Base-by-base conservation (phyloP, 768 basidiomycete genomes). In the Pluteus cervinus region DNA sequence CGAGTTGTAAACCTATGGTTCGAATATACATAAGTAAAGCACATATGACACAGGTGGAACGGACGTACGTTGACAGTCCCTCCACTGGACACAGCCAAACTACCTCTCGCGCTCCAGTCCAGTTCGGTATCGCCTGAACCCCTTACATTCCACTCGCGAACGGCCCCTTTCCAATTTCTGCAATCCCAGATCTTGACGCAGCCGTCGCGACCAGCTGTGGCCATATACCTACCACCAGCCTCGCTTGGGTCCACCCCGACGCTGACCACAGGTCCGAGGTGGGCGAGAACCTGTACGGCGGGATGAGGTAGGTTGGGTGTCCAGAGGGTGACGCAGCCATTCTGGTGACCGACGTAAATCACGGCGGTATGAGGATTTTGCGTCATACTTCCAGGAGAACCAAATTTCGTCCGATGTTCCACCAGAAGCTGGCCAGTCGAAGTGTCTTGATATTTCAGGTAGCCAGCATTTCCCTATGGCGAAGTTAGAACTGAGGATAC, bases 131-230 rank as follows among this genome's bases (percentile, higher is more conserved):
- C 76, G 3, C 71, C 59, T 1, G 77, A 79, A 5, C 84, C 80
- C 38, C 88, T 66, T 25, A 84, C 68, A 7, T 58, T 64, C 90
- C 92, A 68, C 58, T 82, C 74, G 41, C 89, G 68, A 24, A 99
- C 75, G 3, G 81, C 76, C 6, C 86, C 85, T 46, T 86, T 90
- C 92, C 92, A 97, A 63, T 91, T 96, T 40, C 96, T 64, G 52
- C 86, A 89, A 61, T 98, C 96, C 96, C 96, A 99, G 1, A 98
- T 71, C 51, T 97, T 98, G 35, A 99, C 85, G 0, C 65, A 76
- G 0, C 91, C 84, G 52, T 99, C 96, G 44, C 80, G 68, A 0
- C 93, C 93, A 2, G 84, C 71, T 0, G 90, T 94, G 1, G 88
- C 85, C 82, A 96, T 86, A 51, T 96, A 93, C 21, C 90, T 57